Evolutionary conservation across 1,284 basidiomycete species (phyloP), one percentile per base, ranked within the genome.

Genomic region (Meripilus lineatus): DNA sequence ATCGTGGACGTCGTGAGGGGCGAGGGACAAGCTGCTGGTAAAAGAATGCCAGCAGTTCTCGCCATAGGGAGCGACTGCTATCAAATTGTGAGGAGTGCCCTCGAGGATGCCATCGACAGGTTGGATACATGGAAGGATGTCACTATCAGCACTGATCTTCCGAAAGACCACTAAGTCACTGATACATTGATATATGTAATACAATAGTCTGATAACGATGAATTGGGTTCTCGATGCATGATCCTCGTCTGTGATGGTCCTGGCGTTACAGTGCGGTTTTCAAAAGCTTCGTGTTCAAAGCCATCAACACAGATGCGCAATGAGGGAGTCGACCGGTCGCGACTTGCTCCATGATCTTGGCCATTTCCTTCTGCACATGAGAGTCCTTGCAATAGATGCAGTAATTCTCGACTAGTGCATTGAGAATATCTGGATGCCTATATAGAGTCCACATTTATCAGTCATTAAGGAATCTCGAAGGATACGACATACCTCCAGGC

Each of bases 1-100:
- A 57, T 66, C n/a, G 36, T 59, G 24, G 65, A 67, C 38, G 37
- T 65, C 26, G 56, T 65, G 14, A 47, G 52, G 11, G 57, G 61
- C 5, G 60, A 64, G 38, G 64, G 62, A 14, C 33, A 45, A 11
- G 56, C 57, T 3, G 44, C 49, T 36, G 63, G 59, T 3, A 52
- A 48, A 38, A 21, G 48, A 35, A 30, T 55, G 10, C 63, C 64
- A 3, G 39, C 46, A 10, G 38, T 47, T 11, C 21, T 64, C 11
- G 36, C 50, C 8, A 48, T 67, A 3, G 65, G 65, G 1, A 56
- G 50, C 20, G 65, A 67, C 38, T 46, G 48, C 8, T 51, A 55
- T 34, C 30, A 47, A 3, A 49, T 39, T 7, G 48, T 58, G 33
- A 53, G 51, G 32, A 41, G 33, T 3, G 45, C 53, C n/a, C 48